Base-by-base conservation (phyloP, 2,329 filamentous ascomycete species). In the Colletotrichum sublineola region DNA sequence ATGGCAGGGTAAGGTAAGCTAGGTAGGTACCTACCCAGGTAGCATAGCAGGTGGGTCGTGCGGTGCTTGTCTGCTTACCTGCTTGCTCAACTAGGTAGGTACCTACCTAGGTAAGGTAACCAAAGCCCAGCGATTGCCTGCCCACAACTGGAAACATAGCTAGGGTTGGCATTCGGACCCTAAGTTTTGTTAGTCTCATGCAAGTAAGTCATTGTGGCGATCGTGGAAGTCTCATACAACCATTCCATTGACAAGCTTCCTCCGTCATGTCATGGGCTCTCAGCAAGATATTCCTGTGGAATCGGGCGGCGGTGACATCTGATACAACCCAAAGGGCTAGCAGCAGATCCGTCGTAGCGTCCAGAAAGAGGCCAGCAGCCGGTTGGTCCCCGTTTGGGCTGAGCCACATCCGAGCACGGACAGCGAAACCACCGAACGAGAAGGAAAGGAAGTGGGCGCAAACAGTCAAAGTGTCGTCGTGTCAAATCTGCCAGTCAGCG, bases 1-100 rank as follows among this genome's bases (percentile, higher is more conserved):
- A 40, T 24, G 20, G 44, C 44, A 24, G n/a, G 46, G 46, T 48
- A 48, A 48, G 46, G 46, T 48, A 12, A 24, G 46, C 11, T 24
- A 20, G 2, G 12, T 24, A 20, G 2, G 3, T n/a, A 18, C 42
- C 4, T 44, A 14, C 36, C 6, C n/a, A 48, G 58, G 65, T 72
- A 69, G 66, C 60, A 72, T 55, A 48, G 38, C 18, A 46, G 48
- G 69, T 72, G 69, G 69, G 24, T 12, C 48, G 60, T 5, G 20
- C 20, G 38, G 24, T 31, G 55, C 46, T 64, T 53, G 20, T 8
- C 7, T n/a, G 44, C 44, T n/a, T 46, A 11, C 44, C 44, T 46
- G 33, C 33, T 40, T 40, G 11, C 38, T 2, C 11, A 40, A 40
- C 38, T 40, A 40, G 38, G 9, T 40, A 40, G 33, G 24, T 24